Evolutionary conservation across 202 grass and related monocot genomes (phyloP), one percentile per base, ranked within the genome.

Genomic region (Zizania palustris): DNA sequence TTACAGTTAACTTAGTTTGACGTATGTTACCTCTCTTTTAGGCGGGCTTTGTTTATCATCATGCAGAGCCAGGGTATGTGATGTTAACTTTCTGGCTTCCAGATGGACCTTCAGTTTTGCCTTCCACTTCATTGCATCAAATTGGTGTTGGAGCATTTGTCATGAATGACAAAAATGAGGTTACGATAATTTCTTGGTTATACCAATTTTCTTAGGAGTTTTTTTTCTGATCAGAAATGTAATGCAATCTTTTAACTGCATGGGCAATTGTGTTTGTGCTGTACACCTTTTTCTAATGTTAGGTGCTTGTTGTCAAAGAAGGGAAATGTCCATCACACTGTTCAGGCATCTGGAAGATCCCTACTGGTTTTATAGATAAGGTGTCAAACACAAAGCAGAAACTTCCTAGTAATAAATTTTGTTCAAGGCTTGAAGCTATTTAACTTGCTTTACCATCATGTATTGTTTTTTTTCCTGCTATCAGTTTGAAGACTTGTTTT

Each of bases 251-350:
- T 18, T 54, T 18, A 50, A 28, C 34, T 51, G 9, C 36, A 34
- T 57, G 38, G 20, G 34, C 58, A 50, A 38, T 67, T 72, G 39
- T 43, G 44, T 44, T 40, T 65, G 73, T 64, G 21, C 3, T 67
- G 36, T 20, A 19, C 18, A 7, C 38, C 40, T 79, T 60, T 59
- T 40, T 35, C 12, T 34, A 21, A 15, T 63, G 59, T 54, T 59
- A 93, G 90, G 84, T 93, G 45, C 87, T 93, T 75, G 90, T 93
- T 39, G 86, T 93, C 44, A 93, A 87, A 80, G 90, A 89, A 84
- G 85, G 85, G 35, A 92, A 85, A 82, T 83, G 90, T 39, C 81
- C 77, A 82, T 76, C 73, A 56, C 80, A 67, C 39, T 93, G 88
- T 74, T 90, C 85, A 49, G 75, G 79, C 49, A 81, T 93, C 76